Evolutionary conservation across 202 grass and related monocot species (phyloP).

Genomic region (Digitaria exilis): DNA sequence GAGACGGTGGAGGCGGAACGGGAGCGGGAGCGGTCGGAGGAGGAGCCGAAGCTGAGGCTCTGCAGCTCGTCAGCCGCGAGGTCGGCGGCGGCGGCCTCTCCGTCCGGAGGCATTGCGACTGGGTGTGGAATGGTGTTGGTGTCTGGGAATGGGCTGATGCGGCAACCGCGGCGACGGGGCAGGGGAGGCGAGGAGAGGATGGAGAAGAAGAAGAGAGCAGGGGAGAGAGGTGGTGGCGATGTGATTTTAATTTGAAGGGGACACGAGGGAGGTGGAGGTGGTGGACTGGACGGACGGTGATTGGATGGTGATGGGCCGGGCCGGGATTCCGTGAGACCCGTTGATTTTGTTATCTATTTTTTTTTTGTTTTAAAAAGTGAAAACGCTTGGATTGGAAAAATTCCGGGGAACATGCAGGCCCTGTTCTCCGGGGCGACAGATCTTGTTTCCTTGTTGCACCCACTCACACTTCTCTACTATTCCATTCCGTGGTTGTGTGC

Average conservation of each 20-base stretch:
- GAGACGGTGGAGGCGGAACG: slow-evolving; percentile 72
- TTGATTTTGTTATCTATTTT: background rate
- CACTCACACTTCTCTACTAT: background rate
- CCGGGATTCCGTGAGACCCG: slow-evolving; percentile 48
- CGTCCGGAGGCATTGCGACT: slow-evolving; percentile 60
- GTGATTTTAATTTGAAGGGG: slow-evolving; percentile 51
- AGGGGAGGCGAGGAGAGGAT: background rate
- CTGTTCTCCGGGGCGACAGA: slow-evolving; percentile 34
- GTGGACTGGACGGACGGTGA: background rate
- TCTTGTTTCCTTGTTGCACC: background rate
- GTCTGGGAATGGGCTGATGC: background rate
- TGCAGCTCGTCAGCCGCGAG: slow-evolving; percentile 75
- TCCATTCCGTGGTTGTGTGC: no score
- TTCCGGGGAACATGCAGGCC: slow-evolving; percentile 50
- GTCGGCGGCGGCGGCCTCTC: slow-evolving; percentile 25
- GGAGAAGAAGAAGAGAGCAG: background rate
- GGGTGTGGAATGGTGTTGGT: no score
- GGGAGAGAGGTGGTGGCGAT: background rate
- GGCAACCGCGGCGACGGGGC: background rate
- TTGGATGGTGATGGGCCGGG: slow-evolving; percentile 37
- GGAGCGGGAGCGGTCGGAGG: slow-evolving; percentile 73
- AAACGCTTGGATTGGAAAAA: background rate
- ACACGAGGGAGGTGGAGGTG: slow-evolving; percentile 8
- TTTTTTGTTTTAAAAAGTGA: background rate
- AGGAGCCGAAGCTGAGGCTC: slow-evolving; percentile 96